Base-by-base conservation (phyloP, 1,284 basidiomycete species). In the Pascua guehoae region DNA sequence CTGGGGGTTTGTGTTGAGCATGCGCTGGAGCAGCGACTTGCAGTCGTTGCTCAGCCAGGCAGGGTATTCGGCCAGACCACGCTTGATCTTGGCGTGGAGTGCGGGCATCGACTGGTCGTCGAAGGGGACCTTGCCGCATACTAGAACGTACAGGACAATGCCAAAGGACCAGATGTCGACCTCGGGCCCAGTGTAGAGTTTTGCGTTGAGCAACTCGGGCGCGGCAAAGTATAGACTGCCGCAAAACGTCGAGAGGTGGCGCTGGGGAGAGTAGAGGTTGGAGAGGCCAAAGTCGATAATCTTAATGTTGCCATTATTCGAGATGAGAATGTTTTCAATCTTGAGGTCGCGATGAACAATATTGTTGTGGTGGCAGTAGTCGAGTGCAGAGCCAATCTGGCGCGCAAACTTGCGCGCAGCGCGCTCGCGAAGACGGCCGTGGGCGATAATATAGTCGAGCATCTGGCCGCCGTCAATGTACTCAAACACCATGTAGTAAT, bases 21-120 rank as follows among this genome's bases (percentile, higher is more conserved):
- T 98, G 24, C 93, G 85, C 2, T 89, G 90, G 8, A 98, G 82
- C 5, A 98, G 79, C 65, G 91, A 86, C 76, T 96, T 97, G 82
- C 94, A 98, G 79, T 98, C 95, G 67, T 88, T 85, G 68, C 89
- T 94, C 16, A 98, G 81, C 95, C 95, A 98, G 10, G 90, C 88
- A 0, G 95, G 95, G 72, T 98, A 98, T 73, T 98, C 95, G 48
- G 97, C 94, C 46, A 94, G 80, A 1, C 96, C 95, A 3, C 93
- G 85, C 78, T 98, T 99, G 80, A 99, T 98, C 81, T 98, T 98
- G 43, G 95, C 95, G 73, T 98, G 96, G 50, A 98, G 80, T 0
- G 94, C 95, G 2, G 95, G 96, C 95, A 98, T 98, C 71, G 88
- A 93, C 78, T 98, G 93, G 74, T 99, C 96, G 73, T 99, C 95